Evolutionary conservation across 352 stramenopile species (phyloP), one percentile per base, ranked within the genome.

Genomic region (Saprolegnia parasitica): DNA sequence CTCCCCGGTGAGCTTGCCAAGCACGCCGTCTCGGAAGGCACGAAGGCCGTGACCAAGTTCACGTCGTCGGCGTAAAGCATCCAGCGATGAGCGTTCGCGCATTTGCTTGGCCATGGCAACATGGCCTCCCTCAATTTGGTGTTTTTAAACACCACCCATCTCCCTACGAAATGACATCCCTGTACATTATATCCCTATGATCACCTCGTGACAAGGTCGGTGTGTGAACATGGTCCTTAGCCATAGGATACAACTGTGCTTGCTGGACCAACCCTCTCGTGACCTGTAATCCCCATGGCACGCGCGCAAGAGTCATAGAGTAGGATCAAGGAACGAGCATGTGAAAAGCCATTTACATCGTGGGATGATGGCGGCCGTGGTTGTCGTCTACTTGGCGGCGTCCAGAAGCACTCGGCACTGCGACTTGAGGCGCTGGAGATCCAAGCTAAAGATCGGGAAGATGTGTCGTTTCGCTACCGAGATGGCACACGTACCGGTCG

Each of bases 1-100:
- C 91, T 99, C 35, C 96, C 97, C 8, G 97, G 97, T 77, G 96
- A 98, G 81, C 79, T 99, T 26, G 89, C 95, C 64, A 99, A 98
- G 91, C 96, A 98, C 80, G 95, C 95, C 63, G 95, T 99, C 56
- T 98, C 91, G 56, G 95, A 98, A 71, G 95, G 95, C 81, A 98
- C 96, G 80, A 98, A 99, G 92, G 94, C 93, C 37, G 88, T 96
- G 76, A 96, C 88, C 60, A 96, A 96, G 85, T 96, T 93, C 77
- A 96, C 88, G 35, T 90, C 81, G 65, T 87, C 88, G 64, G 83
- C 84, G 81, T 93, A 93, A 90, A 56, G 58, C 29, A 50, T 32
- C 37, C 49, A 10, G 26, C 67, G 15, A 37, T 18, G 20, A 23
- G n/a, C 29, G 23, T 67, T 58, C 20, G 4, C 20, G 20, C 18